phyloP scores from a whole-genome alignment of 139 green algal genomes.

The Auxenochlorella pyrenoidosa region DNA sequence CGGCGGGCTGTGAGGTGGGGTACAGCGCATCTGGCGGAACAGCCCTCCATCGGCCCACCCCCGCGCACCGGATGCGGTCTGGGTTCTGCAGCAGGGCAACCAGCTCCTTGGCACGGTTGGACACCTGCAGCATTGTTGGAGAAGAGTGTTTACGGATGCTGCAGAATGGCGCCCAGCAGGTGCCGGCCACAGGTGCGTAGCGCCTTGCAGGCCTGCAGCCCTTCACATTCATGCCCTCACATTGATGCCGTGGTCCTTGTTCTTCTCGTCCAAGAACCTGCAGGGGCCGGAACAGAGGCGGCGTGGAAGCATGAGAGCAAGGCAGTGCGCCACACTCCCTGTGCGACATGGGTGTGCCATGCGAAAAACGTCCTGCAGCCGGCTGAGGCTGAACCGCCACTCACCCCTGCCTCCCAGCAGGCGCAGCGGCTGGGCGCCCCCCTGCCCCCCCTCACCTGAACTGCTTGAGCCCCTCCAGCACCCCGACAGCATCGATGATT shows the following conservation, averaged over 20 bases:
- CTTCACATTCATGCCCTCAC: constrained; percentile 33
- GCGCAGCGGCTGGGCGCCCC: too few species aligned
- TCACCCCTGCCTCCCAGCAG: too few species aligned
- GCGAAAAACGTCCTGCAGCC: too few species aligned
- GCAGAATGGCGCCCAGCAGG: not conserved
- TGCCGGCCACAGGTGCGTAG: not conserved
- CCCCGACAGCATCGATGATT: not conserved
- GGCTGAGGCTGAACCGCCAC: too few species aligned
- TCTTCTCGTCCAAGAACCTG: constrained; percentile 23
- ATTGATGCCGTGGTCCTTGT: constrained; percentile 42
- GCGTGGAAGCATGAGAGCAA: not conserved
- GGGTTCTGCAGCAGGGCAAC: constrained; percentile 5
- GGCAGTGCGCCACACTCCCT: not conserved
- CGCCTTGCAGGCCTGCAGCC: not conserved
- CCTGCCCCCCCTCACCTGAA: constrained; percentile 29
- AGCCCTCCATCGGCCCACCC: not conserved
- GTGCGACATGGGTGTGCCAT: too few species aligned
- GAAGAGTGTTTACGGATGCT: not conserved
- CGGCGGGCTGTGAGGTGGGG: too few species aligned
- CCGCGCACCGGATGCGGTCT: constrained; percentile 28
- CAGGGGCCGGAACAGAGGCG: not conserved
- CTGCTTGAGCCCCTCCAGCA: constrained; percentile 21
- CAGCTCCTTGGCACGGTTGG: constrained; percentile 40
- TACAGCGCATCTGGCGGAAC: too few species aligned
- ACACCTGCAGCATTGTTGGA: not conserved